Conservation (phyloP, 139 green algal species). For the Haematococcus lacustris region DNA sequence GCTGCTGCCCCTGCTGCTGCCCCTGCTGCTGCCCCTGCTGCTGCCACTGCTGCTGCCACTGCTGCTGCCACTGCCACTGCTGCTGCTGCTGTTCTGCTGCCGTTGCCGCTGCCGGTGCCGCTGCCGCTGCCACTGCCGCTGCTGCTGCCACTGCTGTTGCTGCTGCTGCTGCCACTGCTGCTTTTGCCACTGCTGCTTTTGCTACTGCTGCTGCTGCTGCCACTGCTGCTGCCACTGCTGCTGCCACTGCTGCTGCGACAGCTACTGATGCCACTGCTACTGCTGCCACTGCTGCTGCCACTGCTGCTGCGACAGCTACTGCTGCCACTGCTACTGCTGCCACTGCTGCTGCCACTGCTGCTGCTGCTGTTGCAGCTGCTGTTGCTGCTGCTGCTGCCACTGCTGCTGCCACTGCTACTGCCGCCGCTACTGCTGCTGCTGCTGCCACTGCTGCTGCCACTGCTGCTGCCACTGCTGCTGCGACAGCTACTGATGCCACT, state of each 20-base stretch:
- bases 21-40: conserved; percentile 1
- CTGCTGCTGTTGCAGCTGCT: too few species aligned
- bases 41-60: conserved; percentile 7
- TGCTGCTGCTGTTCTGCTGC: too few species aligned
- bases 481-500: conserved; percentile 1
- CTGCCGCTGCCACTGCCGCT: background rate
- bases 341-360: background rate
- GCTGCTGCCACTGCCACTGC: conserved; percentile 8
- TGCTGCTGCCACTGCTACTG: too few species aligned
- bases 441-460: conserved; percentile 12
- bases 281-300: conserved; percentile 1
- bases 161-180: too few species aligned
- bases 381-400: too few species aligned
- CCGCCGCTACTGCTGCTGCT: conserved; percentile 8
- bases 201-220: background rate
- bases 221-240: background rate
- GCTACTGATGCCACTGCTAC: conserved; percentile 23
- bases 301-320: background rate
- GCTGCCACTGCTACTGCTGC: conserved; percentile 12
- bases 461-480: background rate
- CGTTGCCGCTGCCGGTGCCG: background rate
- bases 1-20: conserved; percentile 1
- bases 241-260: too few species aligned
- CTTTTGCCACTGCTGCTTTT: too few species aligned
- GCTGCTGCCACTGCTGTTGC: background rate